phyloP scores from a whole-genome alignment of 2,329 filamentous ascomycete genomes.

The Magnaporthiopsis rhizophila region DNA sequence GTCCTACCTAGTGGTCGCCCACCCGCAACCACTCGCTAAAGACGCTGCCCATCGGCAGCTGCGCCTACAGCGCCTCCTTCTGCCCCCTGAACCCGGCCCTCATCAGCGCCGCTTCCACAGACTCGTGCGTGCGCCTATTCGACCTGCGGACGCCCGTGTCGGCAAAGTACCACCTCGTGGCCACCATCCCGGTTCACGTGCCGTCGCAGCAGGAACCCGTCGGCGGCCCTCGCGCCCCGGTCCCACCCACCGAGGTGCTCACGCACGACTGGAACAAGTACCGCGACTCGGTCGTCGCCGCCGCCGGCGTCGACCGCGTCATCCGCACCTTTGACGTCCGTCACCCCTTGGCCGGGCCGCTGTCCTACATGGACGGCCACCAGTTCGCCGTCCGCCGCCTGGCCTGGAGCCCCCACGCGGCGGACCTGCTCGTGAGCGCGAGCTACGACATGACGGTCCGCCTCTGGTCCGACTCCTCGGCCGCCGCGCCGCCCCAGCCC shows the following conservation, averaged over 20 bases:
- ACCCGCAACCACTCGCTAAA: constrained; percentile 64
- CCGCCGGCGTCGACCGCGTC: constrained; percentile 78
- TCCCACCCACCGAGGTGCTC: constrained; percentile 70
- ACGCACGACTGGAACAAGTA: constrained; percentile 99
- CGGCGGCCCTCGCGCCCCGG: constrained; percentile 24
- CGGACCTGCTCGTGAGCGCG: constrained; percentile 76
- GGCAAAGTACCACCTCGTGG: constrained; percentile 78
- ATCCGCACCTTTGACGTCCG: constrained; percentile 89
- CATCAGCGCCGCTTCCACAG: constrained; percentile 79
- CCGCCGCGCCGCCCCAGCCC: constrained; percentile 22
- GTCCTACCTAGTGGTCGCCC: constrained; percentile 64
- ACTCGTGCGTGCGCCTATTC: constrained; percentile 83
- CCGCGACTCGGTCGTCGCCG: constrained; percentile 72
- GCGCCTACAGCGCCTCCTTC: constrained; percentile 90
- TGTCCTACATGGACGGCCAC: constrained; percentile 72
- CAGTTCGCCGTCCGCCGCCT: constrained; percentile 83
- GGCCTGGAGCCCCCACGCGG: constrained; percentile 90
- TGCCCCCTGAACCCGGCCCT: constrained; percentile 80
- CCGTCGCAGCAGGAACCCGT: constrained; percentile 27
- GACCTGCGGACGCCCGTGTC: constrained; percentile 82
- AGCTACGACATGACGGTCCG: constrained; percentile 98
- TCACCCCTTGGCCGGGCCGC: constrained; percentile 62
- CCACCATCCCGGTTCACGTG: constrained; percentile 76
- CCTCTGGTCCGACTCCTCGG: constrained; percentile 74
- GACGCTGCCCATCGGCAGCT: constrained; percentile 85